A percentile compares a stretch with the other conserved stretches of the same genome.
Evolutionary conservation across 257 asterid genomes (phyloP).

Genomic region (Solanum paucissectum): DNA sequence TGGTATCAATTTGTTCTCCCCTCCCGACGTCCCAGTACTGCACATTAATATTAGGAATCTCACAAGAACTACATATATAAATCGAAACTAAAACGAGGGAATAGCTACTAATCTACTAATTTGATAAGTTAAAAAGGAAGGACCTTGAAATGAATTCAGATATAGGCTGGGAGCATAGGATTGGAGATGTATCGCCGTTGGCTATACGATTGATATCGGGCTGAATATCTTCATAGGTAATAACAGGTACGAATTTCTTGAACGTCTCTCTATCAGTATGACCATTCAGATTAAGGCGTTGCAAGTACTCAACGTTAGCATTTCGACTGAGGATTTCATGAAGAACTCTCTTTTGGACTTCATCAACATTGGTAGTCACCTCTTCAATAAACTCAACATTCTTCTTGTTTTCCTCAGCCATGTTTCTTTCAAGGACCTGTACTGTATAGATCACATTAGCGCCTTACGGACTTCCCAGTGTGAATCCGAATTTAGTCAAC

Average conservation of each 20-base stretch:
- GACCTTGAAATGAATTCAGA: conserved; percentile 29
- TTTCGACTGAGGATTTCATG: background rate
- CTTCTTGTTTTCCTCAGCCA: conserved; percentile 10
- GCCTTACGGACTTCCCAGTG: too few species aligned
- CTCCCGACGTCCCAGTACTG: too few species aligned
- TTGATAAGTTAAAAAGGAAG: background rate
- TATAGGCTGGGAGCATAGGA: conserved; percentile 23
- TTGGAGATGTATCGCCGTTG: conserved; percentile 18
- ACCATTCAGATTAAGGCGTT: conserved; percentile 13
- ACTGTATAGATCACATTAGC: background rate
- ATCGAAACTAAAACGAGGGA: too few species aligned
- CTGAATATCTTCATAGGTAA: conserved; percentile 25
- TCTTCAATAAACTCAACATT: conserved; percentile 20
- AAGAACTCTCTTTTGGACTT: too few species aligned
- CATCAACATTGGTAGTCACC: background rate
- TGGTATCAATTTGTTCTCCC: too few species aligned
- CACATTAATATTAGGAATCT: too few species aligned
- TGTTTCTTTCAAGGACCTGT: background rate
- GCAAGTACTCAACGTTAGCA: conserved; percentile 24
- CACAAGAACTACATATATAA: too few species aligned
- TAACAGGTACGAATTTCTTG: conserved; percentile 20
- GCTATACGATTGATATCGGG: conserved; percentile 20
- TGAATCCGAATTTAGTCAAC: too few species aligned
- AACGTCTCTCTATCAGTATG: conserved; percentile 19
- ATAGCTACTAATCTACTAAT: too few species aligned